Evolutionary conservation across 2,329 filamentous ascomycete species (phyloP), one percentile per base, ranked within the genome.

Genomic region (Stachybotrys chartarum): DNA sequence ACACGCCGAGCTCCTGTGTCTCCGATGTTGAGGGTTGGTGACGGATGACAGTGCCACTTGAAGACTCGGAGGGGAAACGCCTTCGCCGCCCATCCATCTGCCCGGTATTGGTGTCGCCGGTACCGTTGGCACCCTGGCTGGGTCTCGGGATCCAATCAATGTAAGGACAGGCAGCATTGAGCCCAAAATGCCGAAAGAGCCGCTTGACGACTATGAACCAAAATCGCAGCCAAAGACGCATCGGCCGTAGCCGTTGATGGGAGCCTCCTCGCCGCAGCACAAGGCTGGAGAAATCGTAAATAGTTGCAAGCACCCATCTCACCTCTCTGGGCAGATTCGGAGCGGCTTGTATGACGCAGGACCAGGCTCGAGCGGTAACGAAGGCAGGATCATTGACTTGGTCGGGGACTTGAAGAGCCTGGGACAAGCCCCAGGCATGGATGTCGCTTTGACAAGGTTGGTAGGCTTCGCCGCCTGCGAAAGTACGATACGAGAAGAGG

Each of bases 271-370:
- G 54, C 16, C 54, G 56, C 6, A 72, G 59, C 60, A 68, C 64
- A 30, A 66, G 59, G 54, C 54, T 63, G 52, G 65, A 55, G 18
- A 70, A 66, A 59, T 70, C 62, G 58, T 66, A 72, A 24, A 70
- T 56, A 48, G 52, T 63, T 31, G 66, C 60, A 30, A 70, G 64
- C 35, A 70, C 54, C 68, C 61, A 71, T 59, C 69, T 63, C 46
- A 70, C 53, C 35, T 66, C 61, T 49, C 60, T 66, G 16, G 67
- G 68, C 1, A 72, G 55, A 6, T 32, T 10, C 2, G 39, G 6
- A 1, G 30, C 17, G 6, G 61, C 56, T 53, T 72, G 69, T 3
- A 62, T 30, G 10, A 60, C 59, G 53, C 69, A 72, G 6, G 66
- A 64, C 69, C 69, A 72, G 6, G 56, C 50, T 16, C 69, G 63